Base-by-base conservation (phyloP, 83 land plant genomes). In the Larix sibirica region DNA sequence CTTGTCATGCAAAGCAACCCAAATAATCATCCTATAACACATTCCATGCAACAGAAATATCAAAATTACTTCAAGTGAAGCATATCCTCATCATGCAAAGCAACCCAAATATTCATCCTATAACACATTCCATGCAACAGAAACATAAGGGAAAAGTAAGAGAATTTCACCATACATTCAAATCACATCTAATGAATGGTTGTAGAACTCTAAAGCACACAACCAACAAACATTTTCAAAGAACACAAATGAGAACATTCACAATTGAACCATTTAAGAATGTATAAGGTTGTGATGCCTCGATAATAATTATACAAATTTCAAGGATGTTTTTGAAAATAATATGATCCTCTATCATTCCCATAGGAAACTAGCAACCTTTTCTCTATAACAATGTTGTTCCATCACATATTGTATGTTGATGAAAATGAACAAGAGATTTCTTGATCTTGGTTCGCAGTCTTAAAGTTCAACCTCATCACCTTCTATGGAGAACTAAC, bases 361-460 rank as follows among this genome's bases (percentile, higher is more conserved):
- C 9, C 44, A 73, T 16, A 8, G 77, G 38, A 20, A 73, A 42
- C 23, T 69, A 16, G 44, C 40, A 33, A 42, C 47, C 21, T 17
- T 73, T n/a, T 73, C 44, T 69, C 36, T 69, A 23, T 38, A 69
- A 38, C n/a, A 38, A 69, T 69, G 3, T 18, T 69, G 21, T 18
- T 69, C 47, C 74, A 69, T 69, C 74, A 69, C 44, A 36, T 36
- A 69, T 36, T 69, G 47, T 69, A 7, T 24, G 44, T 42, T 69
- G 74, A 69, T 69, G 47, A 69, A 36, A 69, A 18, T 44, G 40
- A 69, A 33, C 77, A 21, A 73, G 26, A 73, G 21, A 42, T 73
- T 73, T 69, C 21, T 33, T 50, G 54, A 50, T 50, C 54, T 50
- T 18, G 47, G 74, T 42, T 69, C 40, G 74, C 33, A 68, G 47